These are phyloP conservation scores for Wickerhamomyces strasburgensis DNA, from an alignment of 805 yeast genomes.

Conservation along the genomic window DNA sequence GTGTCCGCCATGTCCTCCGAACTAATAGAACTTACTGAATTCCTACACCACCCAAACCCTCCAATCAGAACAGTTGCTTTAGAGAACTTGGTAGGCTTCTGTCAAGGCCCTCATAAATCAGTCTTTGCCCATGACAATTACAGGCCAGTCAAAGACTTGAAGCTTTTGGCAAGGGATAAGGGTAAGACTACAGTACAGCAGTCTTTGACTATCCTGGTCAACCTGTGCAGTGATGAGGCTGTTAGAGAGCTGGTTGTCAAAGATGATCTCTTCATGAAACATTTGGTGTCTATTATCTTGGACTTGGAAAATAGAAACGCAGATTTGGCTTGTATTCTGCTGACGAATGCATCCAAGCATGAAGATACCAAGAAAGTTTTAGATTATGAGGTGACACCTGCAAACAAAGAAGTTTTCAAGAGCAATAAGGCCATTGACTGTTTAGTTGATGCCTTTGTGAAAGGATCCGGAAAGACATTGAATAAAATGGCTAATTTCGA, in stretches of 20 bases:
- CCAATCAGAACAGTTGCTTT: constrained; percentile 80
- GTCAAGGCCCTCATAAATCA: constrained; percentile 61
- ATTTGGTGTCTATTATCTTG: constrained; percentile 44
- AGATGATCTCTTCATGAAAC: constrained; percentile 53
- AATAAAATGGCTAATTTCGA: constrained; percentile 74
- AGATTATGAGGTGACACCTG: constrained; percentile 29
- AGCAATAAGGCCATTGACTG: constrained; percentile 65
- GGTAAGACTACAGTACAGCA: constrained; percentile 55
- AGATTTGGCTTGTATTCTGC: constrained; percentile 76
- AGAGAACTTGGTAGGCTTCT: constrained; percentile 76
- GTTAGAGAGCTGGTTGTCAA: constrained; percentile 62
- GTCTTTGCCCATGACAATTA: constrained; percentile 68
- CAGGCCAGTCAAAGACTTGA: constrained; percentile 69
- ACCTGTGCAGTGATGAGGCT: constrained; percentile 65
- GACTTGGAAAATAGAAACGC: constrained; percentile 60
- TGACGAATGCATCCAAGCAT: constrained; percentile 81
- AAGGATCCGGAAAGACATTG: constrained; percentile 68
- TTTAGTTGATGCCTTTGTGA: constrained; percentile 83
- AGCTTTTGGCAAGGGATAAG: constrained; percentile 47
- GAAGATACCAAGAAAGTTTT: constrained; percentile 56
- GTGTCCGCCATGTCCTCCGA: constrained; percentile 40
- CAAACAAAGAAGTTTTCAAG: constrained; percentile 48
- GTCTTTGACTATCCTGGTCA: constrained; percentile 75
- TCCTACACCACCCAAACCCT: constrained; percentile 76
- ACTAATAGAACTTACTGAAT: constrained; percentile 55